These are phyloP conservation scores for Penicillium freii DNA, from an alignment of 2,329 filamentous ascomycete genomes.

Conservation along the genomic window DNA sequence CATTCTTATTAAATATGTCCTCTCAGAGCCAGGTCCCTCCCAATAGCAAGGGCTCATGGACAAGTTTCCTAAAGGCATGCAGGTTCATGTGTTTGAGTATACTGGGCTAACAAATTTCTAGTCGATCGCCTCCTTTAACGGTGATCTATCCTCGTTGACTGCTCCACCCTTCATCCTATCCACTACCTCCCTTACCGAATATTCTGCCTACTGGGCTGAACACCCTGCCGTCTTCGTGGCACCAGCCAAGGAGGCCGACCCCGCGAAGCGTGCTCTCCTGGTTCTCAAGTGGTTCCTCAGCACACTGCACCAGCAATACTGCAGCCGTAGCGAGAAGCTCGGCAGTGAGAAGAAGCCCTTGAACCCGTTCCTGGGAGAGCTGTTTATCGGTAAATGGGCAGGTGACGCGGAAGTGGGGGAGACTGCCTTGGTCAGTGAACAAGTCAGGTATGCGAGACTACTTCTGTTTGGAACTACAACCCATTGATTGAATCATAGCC, in stretches of 20 bases:
- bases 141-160: slow-evolving; percentile 75
- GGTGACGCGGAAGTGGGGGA: slow-evolving; percentile 67
- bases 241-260: slow-evolving; percentile 73
- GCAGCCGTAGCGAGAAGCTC: slow-evolving; percentile 70
- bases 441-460: slow-evolving; percentile 63
- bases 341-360: slow-evolving; percentile 97
- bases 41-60: slow-evolving; percentile 47
- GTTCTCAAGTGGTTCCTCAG: slow-evolving; percentile 97
- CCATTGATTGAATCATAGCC: slow-evolving; percentile 47
- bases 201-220: slow-evolving; percentile 79
- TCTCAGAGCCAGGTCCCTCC: slow-evolving; percentile 42
- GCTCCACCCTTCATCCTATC: slow-evolving; percentile 81
- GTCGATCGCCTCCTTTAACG: slow-evolving; percentile 78
- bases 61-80: slow-evolving; percentile 49
- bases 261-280: slow-evolving; percentile 76
- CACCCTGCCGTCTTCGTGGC: slow-evolving; percentile 76
- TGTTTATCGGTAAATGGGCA: slow-evolving; percentile 89
- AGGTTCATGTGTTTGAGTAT: neutral
- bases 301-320: slow-evolving; percentile 84
- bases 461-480: neutral
- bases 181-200: slow-evolving; percentile 73
- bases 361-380: slow-evolving; percentile 92
- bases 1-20: slow-evolving; percentile 26
- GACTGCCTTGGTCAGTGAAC: slow-evolving; percentile 86
- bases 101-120: slow-evolving; percentile 22